Evolutionary conservation across 331 rosid genomes (phyloP), one percentile per base, ranked within the genome.

Genomic region (Rosa hybrid): DNA sequence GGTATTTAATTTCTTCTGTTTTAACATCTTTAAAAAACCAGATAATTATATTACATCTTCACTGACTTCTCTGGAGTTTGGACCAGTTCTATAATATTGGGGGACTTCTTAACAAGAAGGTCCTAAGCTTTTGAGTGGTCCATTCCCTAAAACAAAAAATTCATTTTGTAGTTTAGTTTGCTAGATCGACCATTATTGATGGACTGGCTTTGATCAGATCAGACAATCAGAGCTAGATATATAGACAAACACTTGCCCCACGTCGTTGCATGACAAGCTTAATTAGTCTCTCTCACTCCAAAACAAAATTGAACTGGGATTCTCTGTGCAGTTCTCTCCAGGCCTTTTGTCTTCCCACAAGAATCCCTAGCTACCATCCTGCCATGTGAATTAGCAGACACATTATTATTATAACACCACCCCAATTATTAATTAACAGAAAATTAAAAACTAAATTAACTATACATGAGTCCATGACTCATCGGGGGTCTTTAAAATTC

Each of bases 221-320:
- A 38, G 34, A 45, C 46, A 8, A 63, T 27, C 48, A 72, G 65
- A 68, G 67, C 59, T 2, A 20, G 8, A 71, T 30, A 41, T 49
- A 57, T 13, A 83, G 87, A 87, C 74, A 86, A 86, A 87, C 86
- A 80, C 88, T 83, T 87, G 84, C 84, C 90, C 83, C 95, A 91
- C 97, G 92, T 86, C 87, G 62, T 25, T 83, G 88, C 91, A 90
- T 87, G 90, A 88, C 79, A 84, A 68, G 68, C 80, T 82, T 72
- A 83, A 77, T 34, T 7, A 27, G 4, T 44, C 39, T 23, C 71
- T 13, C 67, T 48, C 81, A 77, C 23, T 72, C 68, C 86, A 39
- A 64, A 89, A 90, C 92, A 90, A 92, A 90, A 84, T 71, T 72
- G 83, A 89, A 92, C 89, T 90, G 94, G 89, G 97, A 92, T 92